A percentile compares a stretch with the other conserved stretches of the same genome.
Conservation (phyloP, 495 filamentous ascomycete species). For the Aspergillus ostianus region DNA sequence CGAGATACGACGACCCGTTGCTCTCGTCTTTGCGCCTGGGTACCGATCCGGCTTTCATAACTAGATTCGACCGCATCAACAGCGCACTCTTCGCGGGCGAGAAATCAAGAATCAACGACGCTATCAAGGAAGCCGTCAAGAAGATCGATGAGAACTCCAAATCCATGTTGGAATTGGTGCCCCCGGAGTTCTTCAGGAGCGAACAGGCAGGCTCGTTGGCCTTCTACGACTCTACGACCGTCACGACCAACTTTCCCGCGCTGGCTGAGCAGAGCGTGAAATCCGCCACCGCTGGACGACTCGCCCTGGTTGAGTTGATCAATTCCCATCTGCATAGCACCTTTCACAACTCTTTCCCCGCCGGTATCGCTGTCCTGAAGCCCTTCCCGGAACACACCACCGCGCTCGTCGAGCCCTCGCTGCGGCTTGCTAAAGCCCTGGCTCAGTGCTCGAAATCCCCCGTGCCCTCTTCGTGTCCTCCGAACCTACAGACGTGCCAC, state of each 20-base stretch:
- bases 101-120: conserved; percentile 61
- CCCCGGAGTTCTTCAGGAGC: conserved; percentile 56
- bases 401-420: conserved; percentile 64
- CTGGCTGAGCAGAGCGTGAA: conserved; percentile 59
- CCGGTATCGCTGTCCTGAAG: conserved; percentile 76
- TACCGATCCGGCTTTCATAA: conserved; percentile 63
- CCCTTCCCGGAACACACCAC: conserved; percentile 72
- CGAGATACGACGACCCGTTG: conserved; percentile 65
- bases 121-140: conserved; percentile 64
- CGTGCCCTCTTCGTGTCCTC: conserved; percentile 76
- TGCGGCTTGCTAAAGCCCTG: conserved; percentile 69
- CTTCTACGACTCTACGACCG: conserved; percentile 65
- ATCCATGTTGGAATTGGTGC: conserved; percentile 57
- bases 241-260: conserved; percentile 61
- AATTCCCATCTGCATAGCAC: conserved; percentile 82
- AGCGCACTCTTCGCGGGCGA: conserved; percentile 73
- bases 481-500: conserved; percentile 70
- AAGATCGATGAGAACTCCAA: conserved; percentile 52
- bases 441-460: conserved; percentile 70
- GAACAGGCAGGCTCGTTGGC: conserved; percentile 71
- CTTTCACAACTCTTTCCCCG: conserved; percentile 75
- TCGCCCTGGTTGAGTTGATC: conserved; percentile 68
- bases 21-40: conserved; percentile 71
- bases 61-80: conserved; percentile 69
- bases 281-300: conserved; percentile 56